Conservation (phyloP, 2,329 filamentous ascomycete genomes). For the Alternaria ethzedia region DNA sequence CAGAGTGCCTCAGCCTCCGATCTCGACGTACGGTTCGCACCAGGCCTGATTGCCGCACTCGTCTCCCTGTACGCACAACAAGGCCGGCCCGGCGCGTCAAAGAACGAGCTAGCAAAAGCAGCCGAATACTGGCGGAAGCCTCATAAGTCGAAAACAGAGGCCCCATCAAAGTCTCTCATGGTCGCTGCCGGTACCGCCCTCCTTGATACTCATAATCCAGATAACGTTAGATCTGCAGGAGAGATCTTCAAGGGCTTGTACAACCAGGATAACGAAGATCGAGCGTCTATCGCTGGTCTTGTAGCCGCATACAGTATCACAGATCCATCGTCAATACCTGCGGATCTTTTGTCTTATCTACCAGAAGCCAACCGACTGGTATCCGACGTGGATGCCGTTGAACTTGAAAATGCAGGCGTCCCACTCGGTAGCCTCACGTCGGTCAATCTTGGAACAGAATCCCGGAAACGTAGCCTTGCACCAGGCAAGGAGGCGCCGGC, state of each 20-base stretch:
- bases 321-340: constrained; percentile 62
- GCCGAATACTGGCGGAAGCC: constrained; percentile 75
- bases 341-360: constrained; percentile 62
- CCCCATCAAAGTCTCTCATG: constrained; percentile 65
- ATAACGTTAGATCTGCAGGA: constrained; percentile 73
- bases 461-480: constrained; percentile 43
- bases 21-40: constrained; percentile 77
- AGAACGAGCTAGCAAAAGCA: constrained; percentile 76
- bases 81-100: constrained; percentile 74
- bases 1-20: constrained; percentile 62
- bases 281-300: constrained; percentile 78
- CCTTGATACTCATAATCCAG: constrained; percentile 72
- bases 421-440: constrained; percentile 50
- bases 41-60: constrained; percentile 80
- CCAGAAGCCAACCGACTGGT: constrained; percentile 69
- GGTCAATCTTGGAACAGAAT: constrained; percentile 47
- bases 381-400: constrained; percentile 64
- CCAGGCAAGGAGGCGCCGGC: constrained; percentile 51
- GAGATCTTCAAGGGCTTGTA: constrained; percentile 80
- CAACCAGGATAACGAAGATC: constrained; percentile 69
- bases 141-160: constrained; percentile 59
- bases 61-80: constrained; percentile 80
- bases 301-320: constrained; percentile 78
- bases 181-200: constrained; percentile 80
- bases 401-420: constrained; percentile 72